Conservation (phyloP, 257 asterid species). For the Jaltomata sinuosa region DNA sequence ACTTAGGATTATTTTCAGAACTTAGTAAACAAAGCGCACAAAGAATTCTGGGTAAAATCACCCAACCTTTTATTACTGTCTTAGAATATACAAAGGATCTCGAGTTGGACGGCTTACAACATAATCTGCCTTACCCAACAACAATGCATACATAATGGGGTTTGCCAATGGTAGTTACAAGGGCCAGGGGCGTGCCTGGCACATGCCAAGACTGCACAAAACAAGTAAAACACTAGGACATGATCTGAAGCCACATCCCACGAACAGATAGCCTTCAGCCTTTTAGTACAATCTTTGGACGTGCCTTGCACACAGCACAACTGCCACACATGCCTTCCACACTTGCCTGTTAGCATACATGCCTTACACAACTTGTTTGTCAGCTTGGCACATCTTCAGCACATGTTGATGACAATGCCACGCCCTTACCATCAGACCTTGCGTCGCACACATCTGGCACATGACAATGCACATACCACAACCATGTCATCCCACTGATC, state of each 20-base stretch:
- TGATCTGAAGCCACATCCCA: neutral
- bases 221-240: neutral
- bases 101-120: neutral
- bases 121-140: neutral
- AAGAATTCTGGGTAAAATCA: neutral
- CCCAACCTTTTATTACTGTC: neutral
- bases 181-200: slow-evolving; percentile 12
- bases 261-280: slow-evolving; percentile 13
- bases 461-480: neutral
- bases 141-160: neutral
- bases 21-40: neutral
- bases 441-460: neutral
- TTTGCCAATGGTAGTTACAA: neutral
- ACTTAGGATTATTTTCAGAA: neutral
- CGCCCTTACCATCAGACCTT: neutral
- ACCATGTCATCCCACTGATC: neutral
- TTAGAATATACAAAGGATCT: neutral
- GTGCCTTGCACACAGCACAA: neutral
- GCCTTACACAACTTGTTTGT: too few relatives aligned
- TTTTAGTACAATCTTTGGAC: slow-evolving; percentile 1
- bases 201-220: slow-evolving; percentile 27
- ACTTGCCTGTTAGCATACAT: neutral
- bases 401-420: neutral
- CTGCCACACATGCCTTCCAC: neutral
- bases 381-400: neutral